These are phyloP conservation scores for Plectosphaerella cucumerina DNA, from an alignment of 2,329 filamentous ascomycete species.

Conservation along the genomic window DNA sequence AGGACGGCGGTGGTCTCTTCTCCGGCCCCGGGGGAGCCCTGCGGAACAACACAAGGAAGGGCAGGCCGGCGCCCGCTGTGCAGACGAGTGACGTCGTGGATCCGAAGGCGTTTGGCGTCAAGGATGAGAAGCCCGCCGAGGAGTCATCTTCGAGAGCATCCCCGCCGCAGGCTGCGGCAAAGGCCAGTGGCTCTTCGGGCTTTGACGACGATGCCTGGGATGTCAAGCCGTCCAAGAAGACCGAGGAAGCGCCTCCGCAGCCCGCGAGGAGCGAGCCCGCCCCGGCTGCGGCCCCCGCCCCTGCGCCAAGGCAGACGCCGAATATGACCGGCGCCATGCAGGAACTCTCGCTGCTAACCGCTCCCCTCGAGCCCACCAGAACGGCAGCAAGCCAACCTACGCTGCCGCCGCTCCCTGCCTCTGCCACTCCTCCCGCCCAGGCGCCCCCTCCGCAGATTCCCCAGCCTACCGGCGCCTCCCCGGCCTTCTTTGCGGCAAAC, in stretches of 20 bases:
- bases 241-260: slow-evolving; percentile 21
- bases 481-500: slow-evolving; percentile 48
- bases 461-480: slow-evolving; percentile 50
- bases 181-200: slow-evolving; percentile 32
- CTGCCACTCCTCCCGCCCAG: slow-evolving; percentile 23
- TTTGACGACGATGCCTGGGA: slow-evolving; percentile 99
- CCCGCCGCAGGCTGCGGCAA: slow-evolving; percentile 17
- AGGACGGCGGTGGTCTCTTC: slow-evolving; percentile 66
- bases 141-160: slow-evolving; percentile 3
- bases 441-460: slow-evolving; percentile 28
- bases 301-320: slow-evolving; percentile 31
- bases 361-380: slow-evolving; percentile 50
- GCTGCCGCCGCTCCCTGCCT: slow-evolving; percentile 17
- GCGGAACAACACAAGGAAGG: slow-evolving; percentile 91
- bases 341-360: slow-evolving; percentile 49
- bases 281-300: slow-evolving; percentile 21
- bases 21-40: slow-evolving; percentile 87
- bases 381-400: slow-evolving; percentile 21
- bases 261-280: slow-evolving; percentile 23
- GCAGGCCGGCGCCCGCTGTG: slow-evolving; percentile 80
- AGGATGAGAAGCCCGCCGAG: slow-evolving; percentile 32
- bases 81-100: slow-evolving; percentile 84
- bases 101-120: slow-evolving; percentile 74
- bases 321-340: slow-evolving; percentile 64
- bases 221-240: slow-evolving; percentile 74